Conservation (phyloP, 129 eudicot genomes). For the Tagetes erecta region DNA sequence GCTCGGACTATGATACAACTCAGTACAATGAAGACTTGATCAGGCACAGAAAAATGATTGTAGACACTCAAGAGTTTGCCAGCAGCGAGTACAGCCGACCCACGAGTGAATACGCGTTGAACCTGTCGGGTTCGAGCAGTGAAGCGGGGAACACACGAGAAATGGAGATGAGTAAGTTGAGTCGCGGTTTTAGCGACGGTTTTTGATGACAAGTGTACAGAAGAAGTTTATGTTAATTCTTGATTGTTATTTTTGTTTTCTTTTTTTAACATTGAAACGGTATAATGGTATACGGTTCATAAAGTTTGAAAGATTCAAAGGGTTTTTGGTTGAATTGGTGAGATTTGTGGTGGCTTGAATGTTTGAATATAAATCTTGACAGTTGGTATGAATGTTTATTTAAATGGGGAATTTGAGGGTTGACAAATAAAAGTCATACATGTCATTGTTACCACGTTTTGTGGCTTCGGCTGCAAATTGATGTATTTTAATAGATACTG, state of each 20-base stretch:
- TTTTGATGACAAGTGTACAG: slow-evolving; percentile 39
- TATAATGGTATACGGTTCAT: slow-evolving; percentile 27
- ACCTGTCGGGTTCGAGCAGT: slow-evolving; percentile 81
- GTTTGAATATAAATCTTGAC: slow-evolving; percentile 19
- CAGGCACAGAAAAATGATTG: slow-evolving; percentile 75
- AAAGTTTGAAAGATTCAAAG: slow-evolving; percentile 21
- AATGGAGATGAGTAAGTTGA: slow-evolving; percentile 69
- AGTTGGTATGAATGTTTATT: slow-evolving; percentile 27
- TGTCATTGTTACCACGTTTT: slow-evolving; percentile 37
- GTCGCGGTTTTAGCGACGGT: slow-evolving; percentile 51
- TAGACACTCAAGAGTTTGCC: slow-evolving; percentile 62
- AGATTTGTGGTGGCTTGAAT: slow-evolving; percentile 16
- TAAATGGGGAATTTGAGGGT: slow-evolving; percentile 16
- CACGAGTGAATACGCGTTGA: slow-evolving; percentile 80
- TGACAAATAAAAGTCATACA: slow-evolving; percentile 25
- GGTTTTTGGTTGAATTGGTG: slow-evolving; percentile 26
- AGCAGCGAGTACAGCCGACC: slow-evolving; percentile 76
- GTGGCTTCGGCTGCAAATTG: slow-evolving; percentile 9
- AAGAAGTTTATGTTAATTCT: slow-evolving; percentile 28
- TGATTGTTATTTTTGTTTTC: slow-evolving; percentile 9
- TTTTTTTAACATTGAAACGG: slow-evolving; percentile 14
- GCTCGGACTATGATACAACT: slow-evolving; percentile 76
- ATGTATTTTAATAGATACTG: too few relatives aligned
- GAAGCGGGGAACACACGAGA: slow-evolving; percentile 77
- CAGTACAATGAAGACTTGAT: slow-evolving; percentile 85